Evolutionary conservation across 2,329 filamentous ascomycete species (phyloP), one percentile per base, ranked within the genome.

Genomic region (Penicillium sclerotiorum): DNA sequence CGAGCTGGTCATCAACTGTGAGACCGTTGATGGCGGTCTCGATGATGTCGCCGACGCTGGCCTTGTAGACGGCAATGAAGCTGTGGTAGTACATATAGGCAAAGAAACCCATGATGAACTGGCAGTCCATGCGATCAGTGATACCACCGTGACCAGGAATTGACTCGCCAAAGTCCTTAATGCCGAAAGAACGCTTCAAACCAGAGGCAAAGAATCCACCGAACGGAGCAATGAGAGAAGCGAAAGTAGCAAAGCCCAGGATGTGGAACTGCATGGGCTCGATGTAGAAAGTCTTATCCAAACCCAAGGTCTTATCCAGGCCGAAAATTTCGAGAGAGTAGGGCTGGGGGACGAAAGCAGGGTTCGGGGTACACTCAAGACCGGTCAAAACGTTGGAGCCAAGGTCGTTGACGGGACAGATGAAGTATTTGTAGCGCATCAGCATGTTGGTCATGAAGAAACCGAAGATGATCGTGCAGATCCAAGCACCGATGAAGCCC

Each of bases 71-170:
- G 4, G 92, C 92, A 65, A 99, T 93, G 71, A 99, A 99, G 66
- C 89, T 94, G 71, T 96, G 92, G 75, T 95, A 99, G 76, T 99
- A 99, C 82, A 99, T 92, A 77, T 91, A 97, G 13, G 93, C 85
- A 65, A 99, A 97, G 74, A 96, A 94, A 8, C 94, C 94, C 94
- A 99, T 99, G 77, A 97, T 97, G 76, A 99, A 99, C 69, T 99
- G 94, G 72, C 94, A 99, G 69, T 99, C 94, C 93, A 99, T 97
- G 55, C 94, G 89, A 70, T 99, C 94, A 13, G 94, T 99, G 77
- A 99, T 97, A 61, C 94, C 94, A 53, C 94, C 94, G 65, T 99
- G 94, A 18, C 94, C 94, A 1, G 94, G 94, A 61, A 99, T 99
- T 1, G 91, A 95, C 73, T 99, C 90, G 60, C 94, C 94, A 75